Conservation (phyloP, 2,329 filamentous ascomycete species). For the Colletotrichum falcatum region DNA sequence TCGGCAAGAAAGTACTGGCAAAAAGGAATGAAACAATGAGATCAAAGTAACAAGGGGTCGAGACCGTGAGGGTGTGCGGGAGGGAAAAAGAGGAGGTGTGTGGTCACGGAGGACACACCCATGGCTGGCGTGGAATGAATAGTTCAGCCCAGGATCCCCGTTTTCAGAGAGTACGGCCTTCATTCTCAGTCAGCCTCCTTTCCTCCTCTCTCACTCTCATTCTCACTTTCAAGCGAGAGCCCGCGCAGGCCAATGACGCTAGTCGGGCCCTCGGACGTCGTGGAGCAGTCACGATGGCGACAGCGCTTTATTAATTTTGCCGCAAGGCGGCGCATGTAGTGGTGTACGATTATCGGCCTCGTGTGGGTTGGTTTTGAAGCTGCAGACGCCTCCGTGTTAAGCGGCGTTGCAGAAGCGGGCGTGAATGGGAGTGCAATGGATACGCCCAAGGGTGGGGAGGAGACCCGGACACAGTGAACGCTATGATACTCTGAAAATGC, state of each 20-base stretch:
- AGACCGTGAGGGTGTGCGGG: conserved; percentile 35
- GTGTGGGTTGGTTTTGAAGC: conserved; percentile 23
- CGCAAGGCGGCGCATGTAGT: conserved; percentile 27
- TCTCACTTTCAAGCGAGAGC: conserved; percentile 18
- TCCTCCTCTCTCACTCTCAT: conserved; percentile 5
- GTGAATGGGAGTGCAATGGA: conserved; percentile 25
- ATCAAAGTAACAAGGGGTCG: conserved; percentile 34
- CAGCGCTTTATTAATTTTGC: conserved; percentile 31
- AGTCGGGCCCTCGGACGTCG: conserved; percentile 17
- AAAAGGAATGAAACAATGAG: conserved; percentile 38
- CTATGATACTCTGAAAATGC: conserved; percentile 39
- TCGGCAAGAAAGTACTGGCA: conserved; percentile 24
- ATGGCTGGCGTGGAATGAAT: conserved; percentile 37
- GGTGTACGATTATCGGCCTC: conserved; percentile 27
- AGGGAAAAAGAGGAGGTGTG: conserved; percentile 30
- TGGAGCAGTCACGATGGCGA: conserved; percentile 34
- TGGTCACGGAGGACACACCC: conserved; percentile 27
- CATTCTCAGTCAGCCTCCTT: conserved; percentile 38
- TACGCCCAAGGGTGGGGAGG: conserved; percentile 30
- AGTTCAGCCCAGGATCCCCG: conserved; percentile 27
- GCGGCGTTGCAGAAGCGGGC: conserved; percentile 34
- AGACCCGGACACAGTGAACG: conserved; percentile 11
- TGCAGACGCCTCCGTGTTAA: conserved; percentile 30
- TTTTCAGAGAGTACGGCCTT: conserved; percentile 33
- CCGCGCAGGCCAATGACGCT: conserved; percentile 26